A percentile compares a stretch with the other conserved stretches of the same genome.
phyloP scores from a whole-genome alignment of 805 yeast genomes.

The Scheffersomyces lignosus region DNA sequence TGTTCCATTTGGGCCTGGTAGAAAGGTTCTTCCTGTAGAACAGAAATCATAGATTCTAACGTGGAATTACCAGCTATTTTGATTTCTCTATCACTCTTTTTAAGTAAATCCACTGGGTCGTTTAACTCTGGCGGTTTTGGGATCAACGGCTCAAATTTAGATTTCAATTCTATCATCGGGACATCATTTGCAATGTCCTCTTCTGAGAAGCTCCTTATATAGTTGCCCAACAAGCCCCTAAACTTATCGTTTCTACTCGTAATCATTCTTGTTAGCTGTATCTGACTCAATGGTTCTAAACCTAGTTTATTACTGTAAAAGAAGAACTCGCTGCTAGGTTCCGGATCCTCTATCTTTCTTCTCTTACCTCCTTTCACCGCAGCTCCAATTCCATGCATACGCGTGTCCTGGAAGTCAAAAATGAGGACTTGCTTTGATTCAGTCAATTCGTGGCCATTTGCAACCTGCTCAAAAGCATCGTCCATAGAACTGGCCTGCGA shows the following conservation, averaged over 20 bases:
- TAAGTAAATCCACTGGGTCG: slow-evolving; percentile 66
- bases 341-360: slow-evolving; percentile 8
- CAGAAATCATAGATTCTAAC: slow-evolving; percentile 49
- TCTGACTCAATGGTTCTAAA: slow-evolving; percentile 51
- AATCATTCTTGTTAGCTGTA: slow-evolving; percentile 61
- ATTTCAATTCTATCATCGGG: slow-evolving; percentile 42
- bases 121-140: slow-evolving; percentile 52
- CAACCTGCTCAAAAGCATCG: slow-evolving; percentile 58
- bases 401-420: slow-evolving; percentile 76
- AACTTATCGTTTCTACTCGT: slow-evolving; percentile 57
- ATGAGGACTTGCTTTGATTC: slow-evolving; percentile 56
- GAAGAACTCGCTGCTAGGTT: slow-evolving; percentile 21
- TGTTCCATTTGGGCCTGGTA: slow-evolving; percentile 66
- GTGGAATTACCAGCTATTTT: too few relatives aligned
- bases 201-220: slow-evolving; percentile 21
- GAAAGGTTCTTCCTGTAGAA: slow-evolving; percentile 46
- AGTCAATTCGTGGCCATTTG: slow-evolving; percentile 48
- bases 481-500: slow-evolving; percentile 30
- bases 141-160: slow-evolving; percentile 32
- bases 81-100: slow-evolving; percentile 20
- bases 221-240: slow-evolving; percentile 13
- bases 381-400: slow-evolving; percentile 48
- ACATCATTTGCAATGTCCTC: slow-evolving; percentile 25
- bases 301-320: slow-evolving; percentile 42
- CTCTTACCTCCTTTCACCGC: slow-evolving; percentile 25